A percentile compares a stretch with the other conserved stretches of the same genome.
Evolutionary conservation across 768 basidiomycete species (phyloP).

Genomic region (Leccinum longicurvipes): DNA sequence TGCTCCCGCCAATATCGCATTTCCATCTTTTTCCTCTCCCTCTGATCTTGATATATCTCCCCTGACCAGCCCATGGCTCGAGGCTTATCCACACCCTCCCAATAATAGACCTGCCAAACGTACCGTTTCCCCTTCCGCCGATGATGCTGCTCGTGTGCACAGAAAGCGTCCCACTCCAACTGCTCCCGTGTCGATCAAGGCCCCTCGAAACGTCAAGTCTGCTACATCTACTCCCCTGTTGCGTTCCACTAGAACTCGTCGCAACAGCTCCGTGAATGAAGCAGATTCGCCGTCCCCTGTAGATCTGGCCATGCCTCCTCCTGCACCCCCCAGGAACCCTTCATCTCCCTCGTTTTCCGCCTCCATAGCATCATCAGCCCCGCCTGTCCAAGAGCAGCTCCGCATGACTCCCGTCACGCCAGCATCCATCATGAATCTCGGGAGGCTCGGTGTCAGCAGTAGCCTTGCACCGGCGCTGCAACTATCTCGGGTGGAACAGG

Average conservation of each 20-base stretch:
- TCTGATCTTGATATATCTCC: slow-evolving; percentile 73
- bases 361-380: neutral
- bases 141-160: slow-evolving; percentile 44
- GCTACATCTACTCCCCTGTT: slow-evolving; percentile 60
- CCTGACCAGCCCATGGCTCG: slow-evolving; percentile 78
- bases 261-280: slow-evolving; percentile 41
- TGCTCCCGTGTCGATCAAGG: slow-evolving; percentile 20
- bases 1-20: slow-evolving; percentile 73
- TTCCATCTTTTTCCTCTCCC: slow-evolving; percentile 48
- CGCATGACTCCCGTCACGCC: slow-evolving; percentile 80
- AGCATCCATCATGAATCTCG: slow-evolving; percentile 89
- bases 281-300: slow-evolving; percentile 81
- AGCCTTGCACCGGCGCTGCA: slow-evolving; percentile 35
- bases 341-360: slow-evolving; percentile 16
- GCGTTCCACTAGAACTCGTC: slow-evolving; percentile 41
- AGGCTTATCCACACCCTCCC: slow-evolving; percentile 45
- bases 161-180: slow-evolving; percentile 54
- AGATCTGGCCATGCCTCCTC: slow-evolving; percentile 86
- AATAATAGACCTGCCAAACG: slow-evolving; percentile 42
- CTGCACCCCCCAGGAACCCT: slow-evolving; percentile 47
- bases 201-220: slow-evolving; percentile 38
- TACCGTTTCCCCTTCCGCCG: slow-evolving; percentile 52
- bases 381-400: slow-evolving; percentile 18
- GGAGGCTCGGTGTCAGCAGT: slow-evolving; percentile 53
- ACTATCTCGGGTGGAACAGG: slow-evolving; percentile 19